Base-by-base conservation (phyloP, 345 rosid genomes). In the Anacardium occidentale region DNA sequence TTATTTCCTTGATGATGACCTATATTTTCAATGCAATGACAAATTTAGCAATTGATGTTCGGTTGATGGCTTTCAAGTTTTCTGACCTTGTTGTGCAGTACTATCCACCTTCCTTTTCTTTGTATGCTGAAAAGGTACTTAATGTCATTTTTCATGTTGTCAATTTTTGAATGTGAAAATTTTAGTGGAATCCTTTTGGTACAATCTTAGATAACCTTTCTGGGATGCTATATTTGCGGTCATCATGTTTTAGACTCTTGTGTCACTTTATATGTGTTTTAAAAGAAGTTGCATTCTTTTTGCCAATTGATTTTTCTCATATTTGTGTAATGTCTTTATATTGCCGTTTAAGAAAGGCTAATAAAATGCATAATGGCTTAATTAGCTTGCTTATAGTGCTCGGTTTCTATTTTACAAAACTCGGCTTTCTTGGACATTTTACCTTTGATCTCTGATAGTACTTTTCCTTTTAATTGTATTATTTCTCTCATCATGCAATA, bases 11-110 rank as follows among this genome's bases (percentile, higher is more conserved):
- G 71, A 77, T 90, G 87, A 88, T 90, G 97, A 77, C 89, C 17
- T 86, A 86, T 70, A 87, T 92, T 68, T 95, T 92, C 70, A 84
- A 70, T 34, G 96, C 94, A 18, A 92, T 90, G 99, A 85, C 91
- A 52, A 72, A 86, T 81, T 84, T 89, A 71, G 78, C 87, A 21
- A 66, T 90, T 66, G 98, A 95, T 25, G 87, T 95, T 78, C 96
- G 95, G 64, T 73, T 92, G 85, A 90, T 86, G 94, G 98, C 98
- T 70, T 92, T 95, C 87, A 88, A 81, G 60, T 85, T 88, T 78
- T 76, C 87, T 58, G 87, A 91, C 68, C 94, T 86, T 57, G 86
- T 87, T 70, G 87, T 95, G 18, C 85, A 89, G 69, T 74, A 80
- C 75, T 69, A 90, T 79, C 91, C 94, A 20, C 80, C 89, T 64